A percentile compares a stretch with the other conserved stretches of the same genome.
These are phyloP conservation scores for Neonothopanus nambi DNA, from an alignment of 1,284 basidiomycete genomes.

Conservation along the genomic window DNA sequence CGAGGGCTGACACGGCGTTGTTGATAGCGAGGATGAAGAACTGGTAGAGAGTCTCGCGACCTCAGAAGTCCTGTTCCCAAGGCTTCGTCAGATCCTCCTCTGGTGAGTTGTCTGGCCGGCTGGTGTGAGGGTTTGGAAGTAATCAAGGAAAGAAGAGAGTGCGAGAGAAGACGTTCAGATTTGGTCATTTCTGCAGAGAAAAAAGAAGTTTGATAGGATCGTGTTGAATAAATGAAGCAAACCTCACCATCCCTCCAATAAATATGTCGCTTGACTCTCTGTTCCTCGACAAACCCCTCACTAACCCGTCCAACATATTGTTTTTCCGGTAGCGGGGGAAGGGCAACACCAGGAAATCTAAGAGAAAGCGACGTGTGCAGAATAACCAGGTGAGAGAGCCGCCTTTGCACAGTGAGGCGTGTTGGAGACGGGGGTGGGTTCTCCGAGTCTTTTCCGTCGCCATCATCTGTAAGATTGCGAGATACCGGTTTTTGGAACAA, in stretches of 20 bases:
- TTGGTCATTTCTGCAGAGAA: constrained; percentile 63
- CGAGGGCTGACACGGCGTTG: too few relatives aligned
- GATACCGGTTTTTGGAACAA: constrained; percentile 48
- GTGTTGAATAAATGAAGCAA: constrained; percentile 36
- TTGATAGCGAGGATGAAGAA: too few relatives aligned
- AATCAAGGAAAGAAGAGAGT: too few relatives aligned
- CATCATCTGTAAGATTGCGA: constrained; percentile 20
- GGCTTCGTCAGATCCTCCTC: too few relatives aligned
- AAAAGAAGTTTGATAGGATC: not conserved
- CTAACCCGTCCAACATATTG: constrained; percentile 80
- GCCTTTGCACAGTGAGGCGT: constrained; percentile 71
- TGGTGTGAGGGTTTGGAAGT: too few relatives aligned
- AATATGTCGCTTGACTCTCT: constrained; percentile 80
- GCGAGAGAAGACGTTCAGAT: constrained; percentile 68
- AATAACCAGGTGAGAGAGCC: constrained; percentile 85
- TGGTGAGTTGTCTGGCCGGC: too few relatives aligned
- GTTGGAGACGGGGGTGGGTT: constrained; percentile 37
- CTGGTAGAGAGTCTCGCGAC: too few relatives aligned
- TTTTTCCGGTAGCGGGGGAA: constrained; percentile 83
- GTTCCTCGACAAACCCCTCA: constrained; percentile 77
- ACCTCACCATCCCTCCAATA: constrained; percentile 69
- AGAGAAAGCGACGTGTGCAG: constrained; percentile 69
- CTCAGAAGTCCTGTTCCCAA: too few relatives aligned
- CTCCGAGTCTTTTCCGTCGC: not conserved
- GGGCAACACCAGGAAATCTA: constrained; percentile 70